A percentile compares a stretch with the other conserved stretches of the same genome.
Conservation (phyloP, 345 rosid species). For the Cochlearia excelsa region DNA sequence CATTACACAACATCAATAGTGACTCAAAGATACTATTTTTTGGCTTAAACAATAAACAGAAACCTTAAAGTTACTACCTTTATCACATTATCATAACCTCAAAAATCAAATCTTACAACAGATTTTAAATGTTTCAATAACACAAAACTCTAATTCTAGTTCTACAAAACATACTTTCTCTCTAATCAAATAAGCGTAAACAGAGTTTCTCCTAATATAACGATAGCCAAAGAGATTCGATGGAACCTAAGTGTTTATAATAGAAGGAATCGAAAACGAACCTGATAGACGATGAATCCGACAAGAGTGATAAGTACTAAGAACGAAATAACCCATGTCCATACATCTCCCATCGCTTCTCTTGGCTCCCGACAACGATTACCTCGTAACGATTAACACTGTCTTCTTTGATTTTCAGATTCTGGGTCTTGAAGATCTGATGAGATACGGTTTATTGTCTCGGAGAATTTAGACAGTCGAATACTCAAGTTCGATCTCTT, state of each 20-base stretch:
- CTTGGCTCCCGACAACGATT: conserved; percentile 10
- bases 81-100: conserved; percentile 3
- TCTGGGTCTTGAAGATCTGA: neutral
- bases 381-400: conserved; percentile 9
- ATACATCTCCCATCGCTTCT: conserved; percentile 65
- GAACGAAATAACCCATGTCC: conserved; percentile 70
- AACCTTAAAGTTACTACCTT: conserved; percentile 15
- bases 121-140: neutral
- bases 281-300: conserved; percentile 73
- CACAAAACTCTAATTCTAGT: neutral
- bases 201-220: neutral
- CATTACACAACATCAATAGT: too few relatives aligned
- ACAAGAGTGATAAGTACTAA: conserved; percentile 60
- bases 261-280: conserved; percentile 16
- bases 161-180: neutral
- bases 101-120: conserved; percentile 1
- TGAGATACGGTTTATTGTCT: neutral
- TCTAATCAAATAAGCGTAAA: neutral
- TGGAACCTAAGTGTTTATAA: neutral
- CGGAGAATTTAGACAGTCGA: too few relatives aligned
- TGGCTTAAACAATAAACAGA: neutral
- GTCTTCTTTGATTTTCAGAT: conserved; percentile 1
- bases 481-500: too few relatives aligned
- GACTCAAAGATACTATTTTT: too few relatives aligned
- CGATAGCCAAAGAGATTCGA: neutral